Conservation (phyloP, 208 protist species). For the Kentomonas sorsogonicus region DNA sequence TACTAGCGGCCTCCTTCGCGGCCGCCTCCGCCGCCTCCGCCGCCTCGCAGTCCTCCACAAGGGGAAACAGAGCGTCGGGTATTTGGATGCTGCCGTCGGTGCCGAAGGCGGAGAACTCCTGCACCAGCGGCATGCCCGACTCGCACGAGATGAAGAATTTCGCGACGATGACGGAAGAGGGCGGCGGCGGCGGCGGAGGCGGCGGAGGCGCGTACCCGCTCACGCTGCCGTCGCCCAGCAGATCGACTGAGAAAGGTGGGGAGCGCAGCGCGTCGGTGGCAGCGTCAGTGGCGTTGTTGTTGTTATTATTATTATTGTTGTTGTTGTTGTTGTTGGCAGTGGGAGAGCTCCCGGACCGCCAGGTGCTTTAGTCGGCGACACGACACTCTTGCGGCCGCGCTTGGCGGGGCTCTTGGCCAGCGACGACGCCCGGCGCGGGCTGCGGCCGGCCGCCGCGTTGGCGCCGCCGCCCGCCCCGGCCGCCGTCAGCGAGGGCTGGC, state of each 20-base stretch:
- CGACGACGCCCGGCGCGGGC: background rate
- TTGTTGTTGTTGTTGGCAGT: too few relatives aligned
- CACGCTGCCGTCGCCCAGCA: too few relatives aligned
- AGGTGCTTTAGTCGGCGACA: too few relatives aligned
- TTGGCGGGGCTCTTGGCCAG: too few relatives aligned
- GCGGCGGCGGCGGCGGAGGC: too few relatives aligned
- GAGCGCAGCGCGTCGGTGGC: too few relatives aligned
- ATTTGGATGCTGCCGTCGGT: slow-evolving; percentile 14
- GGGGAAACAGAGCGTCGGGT: slow-evolving; percentile 10
- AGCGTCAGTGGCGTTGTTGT: too few relatives aligned
- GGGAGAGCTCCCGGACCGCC: too few relatives aligned
- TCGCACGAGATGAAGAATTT: slow-evolving; percentile 19
- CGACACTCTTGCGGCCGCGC: too few relatives aligned
- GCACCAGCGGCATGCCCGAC: slow-evolving; percentile 8
- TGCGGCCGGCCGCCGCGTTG: background rate
- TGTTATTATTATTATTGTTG: too few relatives aligned
- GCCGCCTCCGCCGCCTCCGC: background rate
- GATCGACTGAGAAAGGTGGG: too few relatives aligned
- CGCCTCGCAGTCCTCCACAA: background rate
- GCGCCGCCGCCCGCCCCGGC: background rate
- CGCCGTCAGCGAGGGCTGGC: background rate
- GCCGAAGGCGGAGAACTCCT: slow-evolving; percentile 10
- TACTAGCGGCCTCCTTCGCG: background rate
- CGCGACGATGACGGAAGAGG: slow-evolving; percentile 14
- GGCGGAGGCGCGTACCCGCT: too few relatives aligned